Percentiles rank a stretch among this genome's conserved stretches.
These are phyloP conservation scores for Colletotrichum incanum DNA, from an alignment of 2,329 filamentous ascomycete genomes.

Conservation along the genomic window DNA sequence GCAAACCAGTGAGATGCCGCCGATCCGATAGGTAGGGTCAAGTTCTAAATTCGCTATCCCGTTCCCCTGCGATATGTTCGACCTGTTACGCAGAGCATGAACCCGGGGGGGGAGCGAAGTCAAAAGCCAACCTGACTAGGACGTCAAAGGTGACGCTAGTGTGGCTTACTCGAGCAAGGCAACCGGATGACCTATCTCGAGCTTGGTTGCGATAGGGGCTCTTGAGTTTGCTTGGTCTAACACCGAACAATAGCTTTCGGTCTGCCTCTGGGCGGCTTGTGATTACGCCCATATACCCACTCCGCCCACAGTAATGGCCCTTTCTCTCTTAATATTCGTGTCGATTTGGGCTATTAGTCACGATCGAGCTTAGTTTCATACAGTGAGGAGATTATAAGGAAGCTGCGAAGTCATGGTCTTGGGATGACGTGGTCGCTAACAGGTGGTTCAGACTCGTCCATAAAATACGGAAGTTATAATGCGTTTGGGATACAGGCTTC, in stretches of 20 bases:
- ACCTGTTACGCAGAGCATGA: not conserved
- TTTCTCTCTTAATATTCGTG: not conserved
- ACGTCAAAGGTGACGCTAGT: constrained; percentile 7
- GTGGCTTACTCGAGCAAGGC: constrained; percentile 19
- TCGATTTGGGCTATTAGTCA: not conserved
- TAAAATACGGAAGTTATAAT: not conserved
- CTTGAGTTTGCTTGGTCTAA: not conserved
- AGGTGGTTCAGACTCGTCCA: not conserved
- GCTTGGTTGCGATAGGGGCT: not conserved
- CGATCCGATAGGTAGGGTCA: not conserved
- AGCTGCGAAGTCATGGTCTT: not conserved
- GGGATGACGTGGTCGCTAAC: not conserved
- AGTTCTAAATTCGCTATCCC: not conserved
- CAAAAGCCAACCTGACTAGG: constrained; percentile 1
- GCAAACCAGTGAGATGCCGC: not conserved
- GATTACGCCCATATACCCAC: not conserved
- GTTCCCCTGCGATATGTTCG: not conserved
- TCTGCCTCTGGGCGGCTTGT: not conserved
- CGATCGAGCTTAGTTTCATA: not conserved
- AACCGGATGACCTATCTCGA: constrained; percentile 16
- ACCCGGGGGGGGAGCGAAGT: not conserved
- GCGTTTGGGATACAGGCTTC: not conserved
- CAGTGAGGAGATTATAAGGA: too few species aligned
- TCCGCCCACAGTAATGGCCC: too few species aligned
- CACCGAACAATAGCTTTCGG: not conserved